These are phyloP conservation scores for Blastomyces gilchristii DNA, from an alignment of 2,329 filamentous ascomycete genomes.

Conservation along the genomic window DNA sequence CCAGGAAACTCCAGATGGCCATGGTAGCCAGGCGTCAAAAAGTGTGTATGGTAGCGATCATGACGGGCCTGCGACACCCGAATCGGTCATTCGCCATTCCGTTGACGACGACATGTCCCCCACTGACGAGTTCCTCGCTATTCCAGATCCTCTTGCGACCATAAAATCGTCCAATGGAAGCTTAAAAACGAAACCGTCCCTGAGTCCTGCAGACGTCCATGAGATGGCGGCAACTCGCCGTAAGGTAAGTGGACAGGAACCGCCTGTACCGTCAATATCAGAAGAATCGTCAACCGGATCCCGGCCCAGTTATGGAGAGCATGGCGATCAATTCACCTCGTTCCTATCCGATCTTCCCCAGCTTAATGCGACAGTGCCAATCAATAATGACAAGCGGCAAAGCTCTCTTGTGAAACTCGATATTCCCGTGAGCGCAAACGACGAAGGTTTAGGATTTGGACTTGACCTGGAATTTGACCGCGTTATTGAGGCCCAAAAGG, in stretches of 20 bases:
- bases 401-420: slow-evolving; percentile 73
- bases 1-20: slow-evolving; percentile 43
- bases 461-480: slow-evolving; percentile 89
- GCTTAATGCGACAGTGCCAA: not conserved
- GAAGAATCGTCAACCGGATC: slow-evolving; percentile 5
- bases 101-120: slow-evolving; percentile 39
- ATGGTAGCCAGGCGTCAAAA: slow-evolving; percentile 30
- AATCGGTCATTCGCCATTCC: slow-evolving; percentile 79
- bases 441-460: slow-evolving; percentile 66
- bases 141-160: slow-evolving; percentile 76
- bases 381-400: slow-evolving; percentile 42
- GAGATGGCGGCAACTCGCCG: slow-evolving; percentile 80
- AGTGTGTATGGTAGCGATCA: slow-evolving; percentile 43
- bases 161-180: slow-evolving; percentile 80
- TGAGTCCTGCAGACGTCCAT: slow-evolving; percentile 72
- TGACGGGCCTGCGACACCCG: slow-evolving; percentile 60
- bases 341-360: not conserved
- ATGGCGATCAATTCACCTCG: not conserved
- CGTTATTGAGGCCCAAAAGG: slow-evolving; percentile 95
- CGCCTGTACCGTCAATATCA: slow-evolving; percentile 13
- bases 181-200: slow-evolving; percentile 78
- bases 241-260: slow-evolving; percentile 66
- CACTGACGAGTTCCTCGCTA: slow-evolving; percentile 29
- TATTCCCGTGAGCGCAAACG: slow-evolving; percentile 59
- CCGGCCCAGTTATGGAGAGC: slow-evolving; percentile 2